These are phyloP conservation scores for Oehlia diaphana DNA, from an alignment of 192 early-diverging fungal species.

Conservation along the genomic window DNA sequence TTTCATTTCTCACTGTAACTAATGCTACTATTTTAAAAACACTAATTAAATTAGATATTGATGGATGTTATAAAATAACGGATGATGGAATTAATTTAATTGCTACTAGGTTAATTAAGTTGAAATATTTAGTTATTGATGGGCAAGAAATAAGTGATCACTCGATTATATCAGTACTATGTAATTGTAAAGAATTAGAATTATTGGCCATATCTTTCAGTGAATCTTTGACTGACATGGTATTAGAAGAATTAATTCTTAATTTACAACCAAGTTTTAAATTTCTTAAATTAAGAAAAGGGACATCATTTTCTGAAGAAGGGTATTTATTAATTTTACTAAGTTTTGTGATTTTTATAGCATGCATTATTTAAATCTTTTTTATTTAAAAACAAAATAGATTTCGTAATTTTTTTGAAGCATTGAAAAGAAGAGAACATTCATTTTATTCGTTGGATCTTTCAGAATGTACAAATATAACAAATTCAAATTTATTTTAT, in stretches of 20 bases:
- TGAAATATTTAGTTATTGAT: conserved; percentile 20
- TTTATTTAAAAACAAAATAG: neutral
- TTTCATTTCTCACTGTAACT: neutral
- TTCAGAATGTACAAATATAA: conserved; percentile 17
- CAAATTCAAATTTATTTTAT: neutral
- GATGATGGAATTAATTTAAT: conserved; percentile 2
- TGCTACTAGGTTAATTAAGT: neutral
- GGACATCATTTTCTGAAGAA: neutral
- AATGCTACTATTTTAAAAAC: neutral
- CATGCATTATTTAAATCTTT: neutral
- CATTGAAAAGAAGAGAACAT: neutral
- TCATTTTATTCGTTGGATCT: conserved; percentile 15
- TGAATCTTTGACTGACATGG: conserved; percentile 5
- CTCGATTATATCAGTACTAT: neutral
- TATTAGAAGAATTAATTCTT: neutral
- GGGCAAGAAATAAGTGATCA: conserved; percentile 14
- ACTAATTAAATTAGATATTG: conserved; percentile 15
- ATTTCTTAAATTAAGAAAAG: conserved; percentile 17
- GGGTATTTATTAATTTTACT: neutral
- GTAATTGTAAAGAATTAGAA: neutral
- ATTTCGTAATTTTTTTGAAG: conserved; percentile 1
- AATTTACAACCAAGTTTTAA: neutral
- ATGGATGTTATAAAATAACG: conserved; percentile 14
- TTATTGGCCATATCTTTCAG: conserved; percentile 24
- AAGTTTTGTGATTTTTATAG: neutral